Evolutionary conservation across 371 early-diverging fungal genomes (phyloP), one percentile per base, ranked within the genome.

Genomic region (Mitosporidium daphniae): DNA sequence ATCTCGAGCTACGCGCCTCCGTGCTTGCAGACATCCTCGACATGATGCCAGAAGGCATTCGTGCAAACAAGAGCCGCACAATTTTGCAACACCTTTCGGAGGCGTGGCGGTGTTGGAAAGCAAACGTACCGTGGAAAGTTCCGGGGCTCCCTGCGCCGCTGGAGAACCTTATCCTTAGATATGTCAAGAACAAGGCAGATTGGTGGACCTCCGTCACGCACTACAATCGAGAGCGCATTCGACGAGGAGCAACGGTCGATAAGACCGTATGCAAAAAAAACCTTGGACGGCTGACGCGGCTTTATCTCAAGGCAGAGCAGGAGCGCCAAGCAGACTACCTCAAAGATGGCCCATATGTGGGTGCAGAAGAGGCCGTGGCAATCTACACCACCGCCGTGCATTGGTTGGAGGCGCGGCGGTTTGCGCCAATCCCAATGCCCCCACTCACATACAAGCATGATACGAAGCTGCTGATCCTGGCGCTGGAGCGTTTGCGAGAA

Each of bases 141-240:
- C 82, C 80, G 26, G 86, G 84, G 22, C 51, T 86, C 51, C 82
- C 86, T 16, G 60, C 59, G n/a, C 75, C 91, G 3, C 64, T 91
- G 35, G 82, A 86, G 41, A 80, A 78, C 48, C 74, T 94, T 71
- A 84, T 94, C 34, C 46, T 82, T 30, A 67, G 84, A 29, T 94
- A 84, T 44, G 74, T 94, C 40, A 77, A 82, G 47, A 59, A 72
- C 28, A 94, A 89, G 54, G 82, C 91, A 15, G 89, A 86, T 42
- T 89, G 91, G 89, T 94, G 93, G 89, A 82, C 82, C 2, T 69
- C 69, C 19, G 82, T 75, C 17, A 64, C 89, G 6, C 75, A 91
- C 42, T 82, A 78, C 44, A 86, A 82, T 47, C 67, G 93, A 41
- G 84, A 89, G 43, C 74, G 91, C 48, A 80, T 91, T 38, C 63